Percentiles rank a stretch among this genome's conserved stretches.
Conservation (phyloP, 768 basidiomycete genomes). For the Lentinula boryana region DNA sequence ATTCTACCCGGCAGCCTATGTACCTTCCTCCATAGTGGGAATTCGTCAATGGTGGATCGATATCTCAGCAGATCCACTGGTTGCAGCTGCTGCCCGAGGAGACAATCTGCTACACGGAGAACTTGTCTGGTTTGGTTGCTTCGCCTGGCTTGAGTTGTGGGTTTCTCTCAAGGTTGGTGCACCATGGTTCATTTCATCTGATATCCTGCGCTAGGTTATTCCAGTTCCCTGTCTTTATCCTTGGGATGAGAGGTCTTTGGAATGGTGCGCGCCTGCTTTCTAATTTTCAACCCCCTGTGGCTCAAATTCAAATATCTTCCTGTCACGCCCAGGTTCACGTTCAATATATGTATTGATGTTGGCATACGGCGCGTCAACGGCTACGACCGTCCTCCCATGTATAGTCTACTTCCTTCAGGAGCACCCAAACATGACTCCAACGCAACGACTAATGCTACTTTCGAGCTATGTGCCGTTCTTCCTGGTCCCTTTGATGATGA, state of each 20-base stretch:
- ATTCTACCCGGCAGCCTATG: slow-evolving; percentile 45
- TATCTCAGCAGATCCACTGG: slow-evolving; percentile 62
- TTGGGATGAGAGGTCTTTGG: slow-evolving; percentile 61
- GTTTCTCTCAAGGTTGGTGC: neutral
- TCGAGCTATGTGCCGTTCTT: slow-evolving; percentile 58
- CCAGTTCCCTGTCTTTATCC: slow-evolving; percentile 71
- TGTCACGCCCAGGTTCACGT: slow-evolving; percentile 31
- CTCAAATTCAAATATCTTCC: neutral
- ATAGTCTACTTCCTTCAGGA: slow-evolving; percentile 50
- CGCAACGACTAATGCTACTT: slow-evolving; percentile 39
- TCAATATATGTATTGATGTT: slow-evolving; percentile 59
- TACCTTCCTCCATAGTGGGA: slow-evolving; percentile 40
- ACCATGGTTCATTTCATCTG: neutral
- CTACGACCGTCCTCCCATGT: slow-evolving; percentile 74
- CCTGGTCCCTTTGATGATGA: slow-evolving; percentile 48
- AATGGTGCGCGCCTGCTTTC: slow-evolving; percentile 29
- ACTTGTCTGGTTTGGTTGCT: slow-evolving; percentile 21
- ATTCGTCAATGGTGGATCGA: slow-evolving; percentile 46
- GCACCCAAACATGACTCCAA: neutral
- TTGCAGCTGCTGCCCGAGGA: slow-evolving; percentile 44
- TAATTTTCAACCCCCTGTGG: neutral
- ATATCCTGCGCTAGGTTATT: slow-evolving; percentile 36
- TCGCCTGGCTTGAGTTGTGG: slow-evolving; percentile 3
- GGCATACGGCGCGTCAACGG: slow-evolving; percentile 71
- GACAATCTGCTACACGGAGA: slow-evolving; percentile 24